These are phyloP conservation scores for Colletotrichum liriopes DNA, from an alignment of 2,329 filamentous ascomycete species.

Conservation along the genomic window DNA sequence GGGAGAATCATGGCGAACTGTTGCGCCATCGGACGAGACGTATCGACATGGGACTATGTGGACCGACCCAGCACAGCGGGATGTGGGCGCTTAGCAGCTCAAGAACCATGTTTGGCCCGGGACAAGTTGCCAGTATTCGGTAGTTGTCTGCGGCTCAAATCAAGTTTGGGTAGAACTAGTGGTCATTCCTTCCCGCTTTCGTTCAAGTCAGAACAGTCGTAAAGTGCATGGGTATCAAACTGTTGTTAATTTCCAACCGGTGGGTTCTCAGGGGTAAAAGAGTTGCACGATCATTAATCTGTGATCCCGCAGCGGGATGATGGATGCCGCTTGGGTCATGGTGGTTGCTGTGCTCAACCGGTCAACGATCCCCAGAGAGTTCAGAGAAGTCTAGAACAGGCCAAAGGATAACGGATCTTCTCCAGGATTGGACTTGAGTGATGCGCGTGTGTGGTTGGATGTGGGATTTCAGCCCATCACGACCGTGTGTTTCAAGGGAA, in stretches of 20 bases:
- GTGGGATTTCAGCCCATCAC: conserved; percentile 1
- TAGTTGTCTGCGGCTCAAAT: conserved; percentile 31
- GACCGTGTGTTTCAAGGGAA: conserved; percentile 35
- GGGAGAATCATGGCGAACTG: conserved; percentile 11
- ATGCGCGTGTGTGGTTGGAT: conserved; percentile 12
- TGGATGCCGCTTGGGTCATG: conserved; percentile 17
- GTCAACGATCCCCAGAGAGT: neutral
- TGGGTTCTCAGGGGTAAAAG: conserved; percentile 20
- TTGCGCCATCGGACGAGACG: conserved; percentile 35
- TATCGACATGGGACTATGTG: conserved; percentile 18
- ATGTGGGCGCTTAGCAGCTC: conserved; percentile 30
- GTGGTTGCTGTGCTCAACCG: conserved; percentile 6
- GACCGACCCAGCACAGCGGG: conserved; percentile 20
- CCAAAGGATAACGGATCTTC: conserved; percentile 18
- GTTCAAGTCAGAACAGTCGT: conserved; percentile 26
- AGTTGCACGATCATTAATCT: neutral
- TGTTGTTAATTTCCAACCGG: conserved; percentile 34
- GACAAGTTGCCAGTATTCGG: conserved; percentile 26
- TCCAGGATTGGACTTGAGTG: conserved; percentile 20
- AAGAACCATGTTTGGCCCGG: conserved; percentile 5
- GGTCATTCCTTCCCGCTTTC: conserved; percentile 4
- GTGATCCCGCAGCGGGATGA: conserved; percentile 24
- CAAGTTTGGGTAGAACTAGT: conserved; percentile 4
- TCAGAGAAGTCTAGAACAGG: conserved; percentile 24
- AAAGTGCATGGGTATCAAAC: conserved; percentile 25